A percentile compares a stretch with the other conserved stretches of the same genome.
Evolutionary conservation across 2,329 filamentous ascomycete genomes (phyloP).

Genomic region (Pseudopithomyces maydicus): DNA sequence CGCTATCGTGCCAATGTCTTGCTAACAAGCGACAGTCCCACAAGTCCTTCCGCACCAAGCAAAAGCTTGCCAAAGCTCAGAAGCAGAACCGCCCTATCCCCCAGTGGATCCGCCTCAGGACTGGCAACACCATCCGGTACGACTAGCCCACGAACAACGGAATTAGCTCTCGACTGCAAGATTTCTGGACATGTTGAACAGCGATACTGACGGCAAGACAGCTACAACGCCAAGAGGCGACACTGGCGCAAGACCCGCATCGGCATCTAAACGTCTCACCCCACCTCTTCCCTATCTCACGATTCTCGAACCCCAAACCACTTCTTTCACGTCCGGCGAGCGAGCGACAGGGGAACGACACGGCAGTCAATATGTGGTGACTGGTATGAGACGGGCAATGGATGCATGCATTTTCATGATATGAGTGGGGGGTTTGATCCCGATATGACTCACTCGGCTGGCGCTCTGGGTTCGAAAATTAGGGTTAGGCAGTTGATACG

Average conservation of each 20-base stretch:
- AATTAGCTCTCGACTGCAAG: conserved; percentile 8
- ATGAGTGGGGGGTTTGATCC: conserved; percentile 29
- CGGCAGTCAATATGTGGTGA: conserved; percentile 13
- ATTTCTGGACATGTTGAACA: background rate
- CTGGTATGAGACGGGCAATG: conserved; percentile 4
- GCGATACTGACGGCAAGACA: conserved; percentile 49
- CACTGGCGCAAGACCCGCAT: conserved; percentile 99
- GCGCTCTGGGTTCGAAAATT: conserved; percentile 45
- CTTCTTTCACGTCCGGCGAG: conserved; percentile 32
- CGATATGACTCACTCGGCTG: conserved; percentile 42
- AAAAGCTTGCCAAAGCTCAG: conserved; percentile 99
- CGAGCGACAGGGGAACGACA: conserved; percentile 38
- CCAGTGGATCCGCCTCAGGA: conserved; percentile 99
- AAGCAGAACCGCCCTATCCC: conserved; percentile 99
- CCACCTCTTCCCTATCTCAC: conserved; percentile 41
- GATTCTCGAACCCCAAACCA: conserved; percentile 32
- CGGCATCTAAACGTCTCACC: conserved; percentile 82
- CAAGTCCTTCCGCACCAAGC: conserved; percentile 99
- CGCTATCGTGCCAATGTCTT: background rate
- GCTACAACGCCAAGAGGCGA: conserved; percentile 99
- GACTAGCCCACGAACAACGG: conserved; percentile 39
- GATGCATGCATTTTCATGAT: conserved; percentile 21
- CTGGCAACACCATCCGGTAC: conserved; percentile 99
- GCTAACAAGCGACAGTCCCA: conserved; percentile 72
- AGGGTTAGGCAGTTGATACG: conserved; percentile 43